phyloP scores from a whole-genome alignment of 345 rosid genomes.

The Raphanus raphanistrum region DNA sequence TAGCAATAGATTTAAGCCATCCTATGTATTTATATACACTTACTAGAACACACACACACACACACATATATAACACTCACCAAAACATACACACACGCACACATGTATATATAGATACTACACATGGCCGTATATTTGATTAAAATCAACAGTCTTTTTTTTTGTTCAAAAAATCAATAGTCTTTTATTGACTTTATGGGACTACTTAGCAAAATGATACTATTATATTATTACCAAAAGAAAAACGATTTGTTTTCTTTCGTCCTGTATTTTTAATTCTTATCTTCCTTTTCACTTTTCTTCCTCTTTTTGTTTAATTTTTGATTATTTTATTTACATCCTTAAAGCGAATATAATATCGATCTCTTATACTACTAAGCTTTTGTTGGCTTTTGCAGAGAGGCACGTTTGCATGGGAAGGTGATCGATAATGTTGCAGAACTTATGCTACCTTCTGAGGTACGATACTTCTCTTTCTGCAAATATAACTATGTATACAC shows the following conservation, averaged over 20 bases:
- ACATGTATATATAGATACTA: background rate
- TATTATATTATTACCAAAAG: constrained; percentile 41
- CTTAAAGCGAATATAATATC: constrained; percentile 50
- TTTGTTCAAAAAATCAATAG: constrained; percentile 11
- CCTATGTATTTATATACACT: constrained; percentile 4
- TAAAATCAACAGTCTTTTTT: background rate
- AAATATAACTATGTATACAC: constrained; percentile 21
- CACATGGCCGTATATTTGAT: background rate
- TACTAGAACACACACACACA: background rate
- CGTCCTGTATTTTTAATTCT: constrained; percentile 35
- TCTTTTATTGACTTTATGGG: constrained; percentile 73
- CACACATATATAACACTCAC: background rate
- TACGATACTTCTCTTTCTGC: constrained; percentile 43
- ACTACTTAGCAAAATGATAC: constrained; percentile 29
- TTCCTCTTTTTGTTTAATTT: constrained; percentile 46
- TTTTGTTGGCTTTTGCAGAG: constrained; percentile 63
- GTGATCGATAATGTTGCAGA: constrained; percentile 57
- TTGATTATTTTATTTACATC: constrained; percentile 13
- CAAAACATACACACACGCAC: background rate
- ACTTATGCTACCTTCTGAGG: constrained; percentile 74
- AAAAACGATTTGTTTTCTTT: constrained; percentile 27
- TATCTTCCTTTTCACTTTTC: constrained; percentile 37
- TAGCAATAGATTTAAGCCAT: constrained; percentile 28
- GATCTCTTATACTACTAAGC: constrained; percentile 40
- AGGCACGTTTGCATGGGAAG: constrained; percentile 90